A percentile compares a stretch with the other conserved stretches of the same genome.
Evolutionary conservation across 257 asterid species (phyloP).

Genomic region (Salvia splendens): DNA sequence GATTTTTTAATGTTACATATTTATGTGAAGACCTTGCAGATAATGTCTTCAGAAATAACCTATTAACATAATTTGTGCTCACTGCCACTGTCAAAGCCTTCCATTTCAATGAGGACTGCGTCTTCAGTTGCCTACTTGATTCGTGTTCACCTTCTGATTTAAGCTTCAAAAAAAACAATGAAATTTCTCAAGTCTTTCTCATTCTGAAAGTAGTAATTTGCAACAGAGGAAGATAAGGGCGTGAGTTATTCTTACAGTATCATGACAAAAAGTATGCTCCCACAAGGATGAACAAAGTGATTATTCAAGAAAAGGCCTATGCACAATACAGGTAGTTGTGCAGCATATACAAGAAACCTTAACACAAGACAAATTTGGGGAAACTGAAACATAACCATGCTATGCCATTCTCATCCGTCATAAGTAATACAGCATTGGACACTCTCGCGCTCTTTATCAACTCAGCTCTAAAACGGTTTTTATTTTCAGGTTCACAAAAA

Average conservation of each 20-base stretch:
- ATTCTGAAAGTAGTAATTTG: constrained; percentile 22
- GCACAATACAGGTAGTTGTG: background rate
- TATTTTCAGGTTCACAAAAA: constrained; percentile 7
- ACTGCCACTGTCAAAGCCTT: constrained; percentile 87
- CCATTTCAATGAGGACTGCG: constrained; percentile 99
- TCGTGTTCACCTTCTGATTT: constrained; percentile 99
- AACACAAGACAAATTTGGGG: background rate
- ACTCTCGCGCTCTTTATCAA: constrained; percentile 3
- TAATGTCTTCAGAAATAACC: constrained; percentile 48
- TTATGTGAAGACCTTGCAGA: constrained; percentile 16
- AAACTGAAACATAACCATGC: background rate
- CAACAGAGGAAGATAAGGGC: background rate
- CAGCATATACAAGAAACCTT: background rate
- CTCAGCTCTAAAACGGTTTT: constrained; percentile 12
- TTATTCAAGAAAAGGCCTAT: constrained; percentile 11
- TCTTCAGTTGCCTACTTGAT: constrained; percentile 95
- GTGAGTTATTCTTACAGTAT: constrained; percentile 3
- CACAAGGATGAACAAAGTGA: background rate
- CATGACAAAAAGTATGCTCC: constrained; percentile 22
- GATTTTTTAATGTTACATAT: constrained; percentile 14
- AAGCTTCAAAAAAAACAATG: constrained; percentile 68
- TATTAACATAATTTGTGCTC: constrained; percentile 85
- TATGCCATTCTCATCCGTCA: background rate
- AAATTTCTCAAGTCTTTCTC: constrained; percentile 15
- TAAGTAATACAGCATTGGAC: background rate